A percentile compares a stretch with the other conserved stretches of the same genome.
Conservation (phyloP, 1,284 basidiomycete species). For the Cutaneotrichosporon daszewskae region DNA sequence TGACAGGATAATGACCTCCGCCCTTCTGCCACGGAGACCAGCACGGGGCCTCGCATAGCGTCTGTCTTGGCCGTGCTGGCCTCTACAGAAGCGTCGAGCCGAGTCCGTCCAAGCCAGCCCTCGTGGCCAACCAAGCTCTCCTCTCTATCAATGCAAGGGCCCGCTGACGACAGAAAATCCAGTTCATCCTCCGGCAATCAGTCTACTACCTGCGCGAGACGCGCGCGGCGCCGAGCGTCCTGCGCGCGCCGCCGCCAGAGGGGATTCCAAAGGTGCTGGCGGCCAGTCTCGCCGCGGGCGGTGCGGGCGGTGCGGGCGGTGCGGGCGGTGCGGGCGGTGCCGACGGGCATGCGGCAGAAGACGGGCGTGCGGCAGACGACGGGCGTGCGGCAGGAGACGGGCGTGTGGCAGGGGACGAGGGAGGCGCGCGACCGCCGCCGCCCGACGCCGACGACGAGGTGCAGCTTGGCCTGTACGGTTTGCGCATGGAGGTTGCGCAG, state of each 20-base stretch:
- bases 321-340: background rate
- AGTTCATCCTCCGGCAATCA: constrained; percentile 42
- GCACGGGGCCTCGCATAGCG: too few relatives aligned
- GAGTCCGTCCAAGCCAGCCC: too few relatives aligned
- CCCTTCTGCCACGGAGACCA: too few relatives aligned
- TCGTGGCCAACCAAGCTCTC: background rate
- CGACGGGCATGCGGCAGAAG: background rate
- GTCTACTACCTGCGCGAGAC: constrained; percentile 40
- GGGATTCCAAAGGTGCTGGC: constrained; percentile 28
- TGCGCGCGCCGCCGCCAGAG: constrained; percentile 26
- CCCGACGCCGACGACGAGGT: constrained; percentile 9
- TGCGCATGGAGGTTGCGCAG: constrained; percentile 30
- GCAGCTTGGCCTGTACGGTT: constrained; percentile 38
- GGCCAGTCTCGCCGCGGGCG: background rate
- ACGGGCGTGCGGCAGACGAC: too few relatives aligned
- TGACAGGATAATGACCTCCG: too few relatives aligned
- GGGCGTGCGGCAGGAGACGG: too few relatives aligned
- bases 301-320: background rate
- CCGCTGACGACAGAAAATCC: constrained; percentile 36
- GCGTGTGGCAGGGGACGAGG: too few relatives aligned
- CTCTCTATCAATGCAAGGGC: background rate
- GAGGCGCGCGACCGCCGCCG: background rate
- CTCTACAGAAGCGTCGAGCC: too few relatives aligned
- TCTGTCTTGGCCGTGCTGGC: too few relatives aligned
- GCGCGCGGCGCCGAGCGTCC: constrained; percentile 25